phyloP scores from a whole-genome alignment of 2,329 filamentous ascomycete genomes.

The Cercospora janseana region DNA sequence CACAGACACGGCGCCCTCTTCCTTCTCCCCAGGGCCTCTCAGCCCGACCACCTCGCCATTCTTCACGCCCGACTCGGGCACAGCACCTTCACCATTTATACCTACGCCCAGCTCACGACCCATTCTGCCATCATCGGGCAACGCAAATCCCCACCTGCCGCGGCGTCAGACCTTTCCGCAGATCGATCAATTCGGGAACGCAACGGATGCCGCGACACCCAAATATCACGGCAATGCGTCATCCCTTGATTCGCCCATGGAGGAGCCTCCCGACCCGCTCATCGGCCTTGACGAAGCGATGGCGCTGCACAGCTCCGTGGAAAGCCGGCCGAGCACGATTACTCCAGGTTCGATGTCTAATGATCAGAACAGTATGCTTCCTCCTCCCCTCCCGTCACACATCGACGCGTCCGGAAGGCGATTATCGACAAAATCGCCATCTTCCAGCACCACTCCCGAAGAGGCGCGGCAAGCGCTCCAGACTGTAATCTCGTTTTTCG shows the following conservation, averaged over 20 bases:
- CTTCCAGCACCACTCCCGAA: conserved; percentile 67
- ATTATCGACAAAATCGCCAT: background rate
- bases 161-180: conserved; percentile 84
- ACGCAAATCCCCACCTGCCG: conserved; percentile 66
- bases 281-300: conserved; percentile 45
- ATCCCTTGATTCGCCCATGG: conserved; percentile 39
- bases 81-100: conserved; percentile 62
- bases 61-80: conserved; percentile 72
- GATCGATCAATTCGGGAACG: conserved; percentile 59
- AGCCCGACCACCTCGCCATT: conserved; percentile 72
- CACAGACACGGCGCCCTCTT: conserved; percentile 63
- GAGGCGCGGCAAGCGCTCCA: conserved; percentile 81
- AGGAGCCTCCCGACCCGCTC: conserved; percentile 38
- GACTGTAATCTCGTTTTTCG: conserved; percentile 77
- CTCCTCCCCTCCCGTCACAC: conserved; percentile 45
- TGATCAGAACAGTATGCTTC: conserved; percentile 42
- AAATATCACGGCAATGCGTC: conserved; percentile 49
- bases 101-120: conserved; percentile 43
- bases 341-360: conserved; percentile 35
- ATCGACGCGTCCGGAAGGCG: conserved; percentile 26
- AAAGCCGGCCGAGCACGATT: conserved; percentile 30
- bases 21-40: conserved; percentile 67
- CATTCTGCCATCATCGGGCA: conserved; percentile 46
- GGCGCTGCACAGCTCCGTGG: conserved; percentile 27
- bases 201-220: conserved; percentile 54